Evolutionary conservation across 495 filamentous ascomycete species (phyloP).

Genomic region (Xylaria flabelliformis): DNA sequence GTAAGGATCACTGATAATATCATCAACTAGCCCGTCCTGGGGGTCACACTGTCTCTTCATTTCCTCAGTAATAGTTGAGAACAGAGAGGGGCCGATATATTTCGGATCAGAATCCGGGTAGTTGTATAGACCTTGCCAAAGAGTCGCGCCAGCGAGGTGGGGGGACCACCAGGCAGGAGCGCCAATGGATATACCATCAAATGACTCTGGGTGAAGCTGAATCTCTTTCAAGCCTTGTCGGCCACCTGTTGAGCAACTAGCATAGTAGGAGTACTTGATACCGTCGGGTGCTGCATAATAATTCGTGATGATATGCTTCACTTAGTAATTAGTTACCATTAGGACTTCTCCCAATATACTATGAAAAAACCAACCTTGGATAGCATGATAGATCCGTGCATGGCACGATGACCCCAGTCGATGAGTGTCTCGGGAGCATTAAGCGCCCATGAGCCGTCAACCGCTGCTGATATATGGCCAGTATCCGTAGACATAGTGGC

Average conservation of each 20-base stretch:
- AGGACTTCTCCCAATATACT: too few species aligned
- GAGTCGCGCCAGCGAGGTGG: constrained; percentile 54
- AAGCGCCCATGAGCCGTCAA: constrained; percentile 55
- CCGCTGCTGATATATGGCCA: constrained; percentile 53
- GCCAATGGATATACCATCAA: constrained; percentile 67
- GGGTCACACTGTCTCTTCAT: constrained; percentile 69
- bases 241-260: constrained; percentile 64
- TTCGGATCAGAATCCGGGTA: constrained; percentile 49
- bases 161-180: constrained; percentile 46
- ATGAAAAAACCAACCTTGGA: constrained; percentile 41
- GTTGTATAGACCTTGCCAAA: constrained; percentile 46
- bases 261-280: constrained; percentile 59
- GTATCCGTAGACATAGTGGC: constrained; percentile 62
- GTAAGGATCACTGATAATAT: constrained; percentile 66
- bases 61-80: constrained; percentile 61
- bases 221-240: constrained; percentile 61
- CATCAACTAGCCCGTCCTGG: constrained; percentile 67
- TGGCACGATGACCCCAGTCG: constrained; percentile 58
- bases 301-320: constrained; percentile 40
- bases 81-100: constrained; percentile 58
- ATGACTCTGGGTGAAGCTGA: constrained; percentile 59
- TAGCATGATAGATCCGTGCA: constrained; percentile 56
- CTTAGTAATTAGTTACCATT: not conserved
- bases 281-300: constrained; percentile 51
- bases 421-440: constrained; percentile 47